A percentile compares a stretch with the other conserved stretches of the same genome.
These are phyloP conservation scores for Trametes meyenii DNA, from an alignment of 768 basidiomycete species.

Conservation along the genomic window DNA sequence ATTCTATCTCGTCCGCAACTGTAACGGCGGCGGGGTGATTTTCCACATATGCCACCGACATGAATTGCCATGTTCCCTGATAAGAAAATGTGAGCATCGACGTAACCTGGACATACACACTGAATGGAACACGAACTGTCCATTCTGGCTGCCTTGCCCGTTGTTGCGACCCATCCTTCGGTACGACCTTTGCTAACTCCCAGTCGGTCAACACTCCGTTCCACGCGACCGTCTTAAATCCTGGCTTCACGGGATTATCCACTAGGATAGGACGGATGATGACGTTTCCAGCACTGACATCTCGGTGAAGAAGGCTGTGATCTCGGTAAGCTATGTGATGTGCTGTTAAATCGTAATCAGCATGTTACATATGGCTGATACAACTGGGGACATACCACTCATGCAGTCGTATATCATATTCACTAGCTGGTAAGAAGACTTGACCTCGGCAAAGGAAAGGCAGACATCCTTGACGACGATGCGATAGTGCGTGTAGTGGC, in stretches of 20 bases:
- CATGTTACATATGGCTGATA: too few species aligned
- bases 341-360: background rate
- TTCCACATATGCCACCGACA: background rate
- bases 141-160: background rate
- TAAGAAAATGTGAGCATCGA: too few species aligned
- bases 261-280: background rate
- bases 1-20: background rate
- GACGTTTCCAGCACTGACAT: slow-evolving; percentile 8
- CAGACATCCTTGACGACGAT: slow-evolving; percentile 16
- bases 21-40: background rate
- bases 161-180: background rate
- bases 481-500: slow-evolving; percentile 12
- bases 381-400: background rate
- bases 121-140: background rate
- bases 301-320: slow-evolving; percentile 1
- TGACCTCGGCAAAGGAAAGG: background rate
- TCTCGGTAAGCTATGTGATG: background rate
- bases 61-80: slow-evolving; percentile 13
- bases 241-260: too few species aligned
- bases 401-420: background rate
- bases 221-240: background rate
- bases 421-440: background rate
- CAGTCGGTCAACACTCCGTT: slow-evolving; percentile 6
- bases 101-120: background rate
- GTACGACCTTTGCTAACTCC: slow-evolving; percentile 1